phyloP scores from a whole-genome alignment of 371 early-diverging fungal genomes.

The Rhizopus sp. region DNA sequence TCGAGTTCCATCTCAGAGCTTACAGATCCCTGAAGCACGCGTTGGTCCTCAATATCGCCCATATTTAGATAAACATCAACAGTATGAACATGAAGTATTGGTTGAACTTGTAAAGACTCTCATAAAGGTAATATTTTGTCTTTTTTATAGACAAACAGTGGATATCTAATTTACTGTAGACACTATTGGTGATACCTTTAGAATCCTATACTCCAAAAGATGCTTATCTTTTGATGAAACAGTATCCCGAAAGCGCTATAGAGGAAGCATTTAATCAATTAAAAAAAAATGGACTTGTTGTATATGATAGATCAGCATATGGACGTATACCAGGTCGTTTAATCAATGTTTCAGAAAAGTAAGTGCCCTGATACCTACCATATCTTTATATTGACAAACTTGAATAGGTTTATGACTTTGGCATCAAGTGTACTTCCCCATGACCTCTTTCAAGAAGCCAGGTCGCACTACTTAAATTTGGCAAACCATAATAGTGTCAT shows the following conservation, averaged over 20 bases:
- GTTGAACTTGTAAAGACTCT: constrained; percentile 1
- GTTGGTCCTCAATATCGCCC: too few relatives aligned
- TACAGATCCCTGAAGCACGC: background rate
- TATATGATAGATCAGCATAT: constrained; percentile 4
- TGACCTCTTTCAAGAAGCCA: constrained; percentile 9
- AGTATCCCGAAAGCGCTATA: constrained; percentile 3
- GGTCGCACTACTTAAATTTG: background rate
- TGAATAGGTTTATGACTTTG: constrained; percentile 11
- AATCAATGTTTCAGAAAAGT: constrained; percentile 26
- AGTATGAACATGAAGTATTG: background rate
- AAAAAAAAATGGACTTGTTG: constrained; percentile 8
- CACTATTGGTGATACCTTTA: constrained; percentile 9
- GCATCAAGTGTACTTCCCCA: constrained; percentile 14
- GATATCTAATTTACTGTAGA: constrained; percentile 10
- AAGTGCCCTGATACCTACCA: background rate
- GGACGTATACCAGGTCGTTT: constrained; percentile 22
- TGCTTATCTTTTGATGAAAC: constrained; percentile 8
- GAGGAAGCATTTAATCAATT: constrained; percentile 9
- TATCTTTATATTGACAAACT: background rate
- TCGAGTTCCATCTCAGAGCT: background rate
- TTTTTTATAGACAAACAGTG: background rate
- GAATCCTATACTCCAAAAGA: constrained; percentile 7
- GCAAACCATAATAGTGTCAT: background rate
- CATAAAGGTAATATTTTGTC: constrained; percentile 12
- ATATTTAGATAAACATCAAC: background rate